A percentile compares a stretch with the other conserved stretches of the same genome.
Evolutionary conservation across 148 eudicot genomes (phyloP).

Genomic region (Fallopia convolvulus): DNA sequence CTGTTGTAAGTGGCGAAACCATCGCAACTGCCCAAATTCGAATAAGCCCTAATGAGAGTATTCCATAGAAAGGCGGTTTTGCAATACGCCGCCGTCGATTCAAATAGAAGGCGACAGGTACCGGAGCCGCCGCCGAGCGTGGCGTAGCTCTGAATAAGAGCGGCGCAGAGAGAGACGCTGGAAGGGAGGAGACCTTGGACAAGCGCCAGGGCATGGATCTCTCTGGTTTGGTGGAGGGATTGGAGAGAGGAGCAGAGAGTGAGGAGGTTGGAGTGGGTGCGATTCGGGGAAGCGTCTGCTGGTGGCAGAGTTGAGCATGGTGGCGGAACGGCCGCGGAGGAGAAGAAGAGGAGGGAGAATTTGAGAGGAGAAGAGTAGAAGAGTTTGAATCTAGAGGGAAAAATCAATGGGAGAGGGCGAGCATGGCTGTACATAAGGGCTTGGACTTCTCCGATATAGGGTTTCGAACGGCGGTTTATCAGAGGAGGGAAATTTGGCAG

Average conservation of each 20-base stretch:
- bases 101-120: slow-evolving; percentile 26
- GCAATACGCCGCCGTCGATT: slow-evolving; percentile 23
- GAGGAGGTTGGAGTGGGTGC: slow-evolving; percentile 24
- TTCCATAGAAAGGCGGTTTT: slow-evolving; percentile 57
- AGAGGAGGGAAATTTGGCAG: background rate
- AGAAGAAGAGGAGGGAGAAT: slow-evolving; percentile 6
- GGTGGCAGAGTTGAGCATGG: background rate
- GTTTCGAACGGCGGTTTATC: background rate
- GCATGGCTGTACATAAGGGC: slow-evolving; percentile 23
- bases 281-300: background rate
- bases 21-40: slow-evolving; percentile 24
- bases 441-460: background rate
- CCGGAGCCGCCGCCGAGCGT: slow-evolving; percentile 18
- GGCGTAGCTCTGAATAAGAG: slow-evolving; percentile 49
- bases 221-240: slow-evolving; percentile 45
- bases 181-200: slow-evolving; percentile 38
- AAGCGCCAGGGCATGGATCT: slow-evolving; percentile 45
- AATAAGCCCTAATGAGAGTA: slow-evolving; percentile 44
- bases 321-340: slow-evolving; percentile 8
- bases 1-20: slow-evolving; percentile 32
- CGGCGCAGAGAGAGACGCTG: slow-evolving; percentile 49
- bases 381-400: slow-evolving; percentile 10
- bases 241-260: slow-evolving; percentile 29
- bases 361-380: background rate
- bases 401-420: slow-evolving; percentile 18